Conservation (phyloP, 108 stramenopile genomes). For the Cyclotella baltica region DNA sequence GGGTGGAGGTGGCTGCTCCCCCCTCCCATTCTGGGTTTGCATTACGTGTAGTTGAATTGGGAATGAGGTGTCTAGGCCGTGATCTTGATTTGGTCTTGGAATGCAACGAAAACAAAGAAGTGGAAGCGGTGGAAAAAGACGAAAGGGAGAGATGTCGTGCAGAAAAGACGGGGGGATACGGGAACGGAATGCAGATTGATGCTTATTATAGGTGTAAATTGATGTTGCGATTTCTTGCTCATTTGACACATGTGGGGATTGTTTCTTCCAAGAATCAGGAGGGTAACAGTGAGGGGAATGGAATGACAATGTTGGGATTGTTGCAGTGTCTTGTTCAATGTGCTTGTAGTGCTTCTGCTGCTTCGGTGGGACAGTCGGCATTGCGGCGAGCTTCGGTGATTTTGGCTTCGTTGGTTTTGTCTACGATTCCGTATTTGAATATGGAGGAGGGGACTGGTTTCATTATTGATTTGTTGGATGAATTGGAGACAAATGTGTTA, state of each 20-base stretch:
- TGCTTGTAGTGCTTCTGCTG: conserved; percentile 37
- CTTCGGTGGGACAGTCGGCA: conserved; percentile 29
- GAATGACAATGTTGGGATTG: conserved; percentile 37
- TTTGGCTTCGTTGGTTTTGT: conserved; percentile 65
- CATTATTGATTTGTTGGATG: conserved; percentile 36
- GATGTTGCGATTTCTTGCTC: conserved; percentile 73
- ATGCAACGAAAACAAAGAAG: conserved; percentile 9
- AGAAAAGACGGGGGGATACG: conserved; percentile 40
- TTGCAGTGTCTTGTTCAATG: conserved; percentile 50
- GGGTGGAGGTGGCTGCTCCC: conserved; percentile 62
- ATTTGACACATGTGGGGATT: conserved; percentile 65
- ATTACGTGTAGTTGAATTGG: conserved; percentile 62
- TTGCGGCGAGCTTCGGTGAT: conserved; percentile 36
- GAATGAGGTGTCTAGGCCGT: conserved; percentile 54
- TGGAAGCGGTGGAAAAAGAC: neutral
- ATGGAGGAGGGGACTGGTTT: conserved; percentile 11
- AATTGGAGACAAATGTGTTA: conserved; percentile 38
- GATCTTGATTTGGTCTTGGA: conserved; percentile 70
- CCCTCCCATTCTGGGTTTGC: conserved; percentile 66
- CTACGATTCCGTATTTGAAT: conserved; percentile 72
- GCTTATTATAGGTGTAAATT: conserved; percentile 65
- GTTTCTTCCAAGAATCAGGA: conserved; percentile 39
- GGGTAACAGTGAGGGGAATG: conserved; percentile 19
- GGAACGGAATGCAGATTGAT: conserved; percentile 48
- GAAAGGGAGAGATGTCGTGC: conserved; percentile 33